Percentiles rank a stretch among this genome's conserved stretches.
Evolutionary conservation across 495 filamentous ascomycete genomes (phyloP).

Genomic region (Chaetomium fimeti): DNA sequence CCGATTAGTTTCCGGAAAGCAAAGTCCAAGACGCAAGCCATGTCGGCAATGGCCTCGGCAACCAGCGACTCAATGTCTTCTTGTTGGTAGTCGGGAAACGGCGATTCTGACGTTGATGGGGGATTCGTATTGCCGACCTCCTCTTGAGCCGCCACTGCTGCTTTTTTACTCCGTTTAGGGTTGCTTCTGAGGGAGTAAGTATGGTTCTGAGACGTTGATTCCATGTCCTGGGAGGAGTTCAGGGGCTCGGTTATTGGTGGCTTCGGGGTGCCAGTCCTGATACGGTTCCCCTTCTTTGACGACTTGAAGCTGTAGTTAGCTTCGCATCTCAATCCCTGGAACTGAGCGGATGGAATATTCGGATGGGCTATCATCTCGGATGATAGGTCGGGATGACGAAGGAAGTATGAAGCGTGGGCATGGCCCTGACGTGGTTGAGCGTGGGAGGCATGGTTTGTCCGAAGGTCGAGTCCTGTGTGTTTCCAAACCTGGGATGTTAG

Average conservation of each 20-base stretch:
- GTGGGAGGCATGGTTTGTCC: conserved; percentile 17
- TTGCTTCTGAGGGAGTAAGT: conserved; percentile 17
- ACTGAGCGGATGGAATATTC: conserved; percentile 32
- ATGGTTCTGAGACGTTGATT: neutral
- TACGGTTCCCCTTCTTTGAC: neutral
- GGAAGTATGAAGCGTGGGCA: conserved; percentile 26
- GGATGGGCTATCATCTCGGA: conserved; percentile 27
- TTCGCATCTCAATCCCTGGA: conserved; percentile 37
- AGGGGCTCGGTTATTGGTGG: too few species aligned
- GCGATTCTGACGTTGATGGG: neutral
- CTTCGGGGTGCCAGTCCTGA: neutral
- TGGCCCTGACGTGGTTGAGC: neutral
- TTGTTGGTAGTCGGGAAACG: neutral
- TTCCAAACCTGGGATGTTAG: conserved; percentile 29
- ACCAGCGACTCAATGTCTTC: neutral
- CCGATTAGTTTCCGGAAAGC: conserved; percentile 39
- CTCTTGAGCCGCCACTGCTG: conserved; percentile 5
- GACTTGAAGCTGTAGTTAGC: conserved; percentile 15
- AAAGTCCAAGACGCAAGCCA: conserved; percentile 35
- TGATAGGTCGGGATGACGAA: conserved; percentile 33
- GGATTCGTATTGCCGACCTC: neutral
- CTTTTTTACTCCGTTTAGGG: conserved; percentile 19
- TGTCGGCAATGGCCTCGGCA: conserved; percentile 22
- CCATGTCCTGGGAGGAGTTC: neutral
- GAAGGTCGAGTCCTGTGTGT: conserved; percentile 31